phyloP scores from a whole-genome alignment of 805 yeast species.

The Candida chilensis region DNA sequence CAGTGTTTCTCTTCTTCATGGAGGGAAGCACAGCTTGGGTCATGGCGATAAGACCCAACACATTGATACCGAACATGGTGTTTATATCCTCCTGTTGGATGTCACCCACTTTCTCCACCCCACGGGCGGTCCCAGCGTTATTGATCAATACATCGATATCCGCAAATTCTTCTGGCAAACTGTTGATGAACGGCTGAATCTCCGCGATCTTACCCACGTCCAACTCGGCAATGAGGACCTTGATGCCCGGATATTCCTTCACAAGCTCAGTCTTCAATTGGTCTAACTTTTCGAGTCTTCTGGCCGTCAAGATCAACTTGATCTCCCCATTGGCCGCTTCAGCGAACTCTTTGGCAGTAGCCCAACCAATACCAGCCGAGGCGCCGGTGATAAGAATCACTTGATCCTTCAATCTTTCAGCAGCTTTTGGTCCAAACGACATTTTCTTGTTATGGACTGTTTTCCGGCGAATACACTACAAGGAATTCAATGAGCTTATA shows the following conservation, averaged over 20 bases:
- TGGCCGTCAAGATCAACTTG: constrained; percentile 25
- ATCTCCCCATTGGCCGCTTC: constrained; percentile 25
- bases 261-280: constrained; percentile 14
- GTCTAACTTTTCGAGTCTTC: constrained; percentile 20
- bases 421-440: constrained; percentile 26
- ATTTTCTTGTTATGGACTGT: too few species aligned
- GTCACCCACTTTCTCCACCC: constrained; percentile 19
- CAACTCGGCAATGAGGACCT: constrained; percentile 8
- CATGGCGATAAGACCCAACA: constrained; percentile 21
- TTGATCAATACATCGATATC: constrained; percentile 27
- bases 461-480: too few species aligned
- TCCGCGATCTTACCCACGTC: constrained; percentile 21
- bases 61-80: constrained; percentile 28
- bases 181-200: constrained; percentile 13
- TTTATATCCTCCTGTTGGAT: constrained; percentile 17
- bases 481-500: too few species aligned
- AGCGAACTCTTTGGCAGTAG: constrained; percentile 29
- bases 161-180: constrained; percentile 21
- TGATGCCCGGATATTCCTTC: constrained; percentile 14
- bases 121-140: constrained; percentile 31
- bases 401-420: constrained; percentile 26
- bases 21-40: constrained; percentile 26
- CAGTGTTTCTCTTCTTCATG: constrained; percentile 22
- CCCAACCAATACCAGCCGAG: constrained; percentile 32
- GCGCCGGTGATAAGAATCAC: constrained; percentile 29